Evolutionary conservation across 805 yeast species (phyloP), one percentile per base, ranked within the genome.

Genomic region (Saccharomycopsis olivae): DNA sequence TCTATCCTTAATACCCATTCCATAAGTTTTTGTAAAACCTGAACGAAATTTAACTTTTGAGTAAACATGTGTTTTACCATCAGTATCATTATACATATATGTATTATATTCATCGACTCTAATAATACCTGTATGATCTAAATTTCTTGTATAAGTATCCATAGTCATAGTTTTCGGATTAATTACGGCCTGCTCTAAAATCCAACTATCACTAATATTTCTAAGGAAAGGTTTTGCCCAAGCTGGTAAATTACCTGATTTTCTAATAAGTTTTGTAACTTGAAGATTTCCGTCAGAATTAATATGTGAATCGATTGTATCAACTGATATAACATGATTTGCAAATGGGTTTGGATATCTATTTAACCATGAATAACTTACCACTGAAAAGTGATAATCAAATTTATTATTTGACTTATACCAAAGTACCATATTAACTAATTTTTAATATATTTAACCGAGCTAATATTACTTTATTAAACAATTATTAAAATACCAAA

Each of bases 161-260:
- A 88, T 65, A 6, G 64, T 63, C 44, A 66, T 59, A 3, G 57
- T 53, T 8, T 54, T 50, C 1, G 89, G 85, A 56, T 88, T 81
- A 16, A 88, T 78, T 9, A 79, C 59, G 1, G 86, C 72, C 49
- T 74, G 72, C 54, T 88, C 97, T 33, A 88, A 69, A 31, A 88
- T 75, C 89, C 92, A 84, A 10, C 85, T 66, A 40, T 81, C 78
- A 24, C 81, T 66, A 19, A 75, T 73, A 35, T 68, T 65, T 2
- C 89, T 88, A 44, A 87, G 57, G 40, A 86, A 72, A 3, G 89
- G 89, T 49, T 69, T 71, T 20, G 82, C 74, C 75, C 92, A 86
- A 28, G 64, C 57, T 4, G 96, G 96, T 29, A 88, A 63, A 49
- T 85, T 68, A 2, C 96, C 96, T 3, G 71, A 64, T 55, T 88